Percentiles rank a stretch among this genome's conserved stretches.
Evolutionary conservation across 2,329 filamentous ascomycete species (phyloP).

Genomic region (Sporothrix brasiliensis): DNA sequence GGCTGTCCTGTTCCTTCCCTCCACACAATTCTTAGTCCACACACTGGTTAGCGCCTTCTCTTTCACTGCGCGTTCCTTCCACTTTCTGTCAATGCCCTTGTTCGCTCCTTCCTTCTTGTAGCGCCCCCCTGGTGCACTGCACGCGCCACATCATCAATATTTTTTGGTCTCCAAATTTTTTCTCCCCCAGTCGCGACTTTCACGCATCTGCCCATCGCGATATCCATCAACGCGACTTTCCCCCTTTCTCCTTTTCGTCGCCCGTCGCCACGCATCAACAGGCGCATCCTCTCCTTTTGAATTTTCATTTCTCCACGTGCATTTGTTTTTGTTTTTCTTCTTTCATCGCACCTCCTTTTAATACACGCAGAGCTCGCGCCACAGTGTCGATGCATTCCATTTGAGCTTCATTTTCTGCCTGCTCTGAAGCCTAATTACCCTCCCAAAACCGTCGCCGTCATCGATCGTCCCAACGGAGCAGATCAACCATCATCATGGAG

Average conservation of each 20-base stretch:
- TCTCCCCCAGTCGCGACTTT: slow-evolving; percentile 28
- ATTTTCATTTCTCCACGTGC: not conserved
- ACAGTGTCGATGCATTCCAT: slow-evolving; percentile 31
- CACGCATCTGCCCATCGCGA: slow-evolving; percentile 31
- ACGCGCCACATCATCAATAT: slow-evolving; percentile 34
- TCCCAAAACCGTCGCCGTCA: slow-evolving; percentile 18
- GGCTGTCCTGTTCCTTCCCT: not conserved
- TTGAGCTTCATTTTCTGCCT: slow-evolving; percentile 24
- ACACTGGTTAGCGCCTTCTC: not conserved
- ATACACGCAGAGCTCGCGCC: not conserved
- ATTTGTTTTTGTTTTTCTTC: not conserved
- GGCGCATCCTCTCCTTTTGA: slow-evolving; percentile 25
- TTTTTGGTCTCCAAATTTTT: slow-evolving; percentile 31
- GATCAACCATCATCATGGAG: slow-evolving; percentile 32
- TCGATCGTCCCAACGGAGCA: slow-evolving; percentile 12
- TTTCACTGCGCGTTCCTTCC: slow-evolving; percentile 23
- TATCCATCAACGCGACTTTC: slow-evolving; percentile 31
- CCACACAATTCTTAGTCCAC: not conserved
- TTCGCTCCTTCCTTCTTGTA: slow-evolving; percentile 25
- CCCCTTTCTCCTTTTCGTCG: not conserved
- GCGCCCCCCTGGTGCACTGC: slow-evolving; percentile 15
- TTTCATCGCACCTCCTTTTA: slow-evolving; percentile 16
- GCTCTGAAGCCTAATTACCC: slow-evolving; percentile 26
- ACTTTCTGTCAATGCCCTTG: slow-evolving; percentile 23
- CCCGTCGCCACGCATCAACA: slow-evolving; percentile 24